Percentiles rank a stretch among this genome's conserved stretches.
Evolutionary conservation across 169 alveolate species (phyloP).

Genomic region (Plasmodium inui): DNA sequence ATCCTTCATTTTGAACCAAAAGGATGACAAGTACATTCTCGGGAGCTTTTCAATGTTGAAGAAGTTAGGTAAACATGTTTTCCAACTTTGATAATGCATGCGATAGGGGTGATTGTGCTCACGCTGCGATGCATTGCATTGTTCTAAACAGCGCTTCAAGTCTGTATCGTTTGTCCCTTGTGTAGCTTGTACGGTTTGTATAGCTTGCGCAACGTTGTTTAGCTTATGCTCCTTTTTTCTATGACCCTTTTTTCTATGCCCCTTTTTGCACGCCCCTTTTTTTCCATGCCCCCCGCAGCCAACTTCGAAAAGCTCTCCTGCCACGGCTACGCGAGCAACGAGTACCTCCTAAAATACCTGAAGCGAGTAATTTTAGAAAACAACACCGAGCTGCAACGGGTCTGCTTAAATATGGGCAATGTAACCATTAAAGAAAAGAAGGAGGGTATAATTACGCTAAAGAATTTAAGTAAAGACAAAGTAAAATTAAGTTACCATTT

Average conservation of each 20-base stretch:
- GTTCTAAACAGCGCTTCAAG: neutral
- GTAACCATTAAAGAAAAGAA: constrained; percentile 51
- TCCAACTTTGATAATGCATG: neutral
- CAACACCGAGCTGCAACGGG: constrained; percentile 14
- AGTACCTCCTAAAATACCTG: constrained; percentile 36
- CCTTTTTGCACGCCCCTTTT: neutral
- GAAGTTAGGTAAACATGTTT: constrained; percentile 38
- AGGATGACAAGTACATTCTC: constrained; percentile 45
- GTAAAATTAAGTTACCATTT: constrained; percentile 12
- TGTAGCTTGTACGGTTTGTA: neutral
- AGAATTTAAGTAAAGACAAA: constrained; percentile 44
- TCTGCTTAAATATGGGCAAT: constrained; percentile 34
- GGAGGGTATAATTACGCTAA: constrained; percentile 15
- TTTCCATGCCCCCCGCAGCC: neutral
- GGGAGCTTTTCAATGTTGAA: constrained; percentile 22
- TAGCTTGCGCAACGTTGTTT: neutral
- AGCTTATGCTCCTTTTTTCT: neutral
- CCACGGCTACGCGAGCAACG: constrained; percentile 21
- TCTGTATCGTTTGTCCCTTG: neutral
- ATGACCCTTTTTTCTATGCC: neutral
- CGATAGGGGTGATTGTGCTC: neutral
- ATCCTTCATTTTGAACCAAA: constrained; percentile 35
- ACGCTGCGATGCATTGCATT: neutral
- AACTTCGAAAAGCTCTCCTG: constrained; percentile 54
- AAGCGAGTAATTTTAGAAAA: constrained; percentile 54